Evolutionary conservation across 768 basidiomycete genomes (phyloP), one percentile per base, ranked within the genome.

Genomic region (Cystobasidium ongulense): DNA sequence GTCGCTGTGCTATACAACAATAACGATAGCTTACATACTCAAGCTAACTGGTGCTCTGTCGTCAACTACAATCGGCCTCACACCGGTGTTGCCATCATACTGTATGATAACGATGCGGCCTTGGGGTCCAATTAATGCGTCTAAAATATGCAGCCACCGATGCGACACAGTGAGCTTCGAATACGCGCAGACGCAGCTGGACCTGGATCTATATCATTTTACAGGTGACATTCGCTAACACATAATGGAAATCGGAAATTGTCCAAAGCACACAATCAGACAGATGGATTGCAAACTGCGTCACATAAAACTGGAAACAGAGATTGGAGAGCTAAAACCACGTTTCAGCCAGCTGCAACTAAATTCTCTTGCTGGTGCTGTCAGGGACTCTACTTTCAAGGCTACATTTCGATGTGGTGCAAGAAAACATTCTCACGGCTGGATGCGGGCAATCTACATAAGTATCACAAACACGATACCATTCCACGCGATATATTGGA

Each of bases 201-300:
- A 89, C 91, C 79, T 99, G 97, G 84, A 98, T 90, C 84, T 97
- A 91, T 82, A 90, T 99, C 80, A 89, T 98, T 83, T 93, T 95
- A 81, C 87, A 92, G 78, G 87, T 88, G 79, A 94, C 97, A 80
- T 93, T 91, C 82, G 93, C 98, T 81, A 93, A 98, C 57, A 90
- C 95, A 82, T 96, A 98, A 81, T 99, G 95, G 91, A n/a, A n/a
- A n/a, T n/a, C n/a, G n/a, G n/a, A 86, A 94, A 43, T 87, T 98
- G 67, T 91, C 91, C 3, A 90, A 90, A 80, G 93, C 97, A 91
- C 86, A 90, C 76, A 85, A 88, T 75, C 87, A 87, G 74, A 92
- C 98, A 76, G 93, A 98, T 82, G n/a, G n/a, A n/a, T n/a, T 88
- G 89, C 36, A 88, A 88, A 65, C 84, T 95, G 77, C 89, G 92